Evolutionary conservation across 768 basidiomycete species (phyloP), one percentile per base, ranked within the genome.

Genomic region (Leccinum rimulosum): DNA sequence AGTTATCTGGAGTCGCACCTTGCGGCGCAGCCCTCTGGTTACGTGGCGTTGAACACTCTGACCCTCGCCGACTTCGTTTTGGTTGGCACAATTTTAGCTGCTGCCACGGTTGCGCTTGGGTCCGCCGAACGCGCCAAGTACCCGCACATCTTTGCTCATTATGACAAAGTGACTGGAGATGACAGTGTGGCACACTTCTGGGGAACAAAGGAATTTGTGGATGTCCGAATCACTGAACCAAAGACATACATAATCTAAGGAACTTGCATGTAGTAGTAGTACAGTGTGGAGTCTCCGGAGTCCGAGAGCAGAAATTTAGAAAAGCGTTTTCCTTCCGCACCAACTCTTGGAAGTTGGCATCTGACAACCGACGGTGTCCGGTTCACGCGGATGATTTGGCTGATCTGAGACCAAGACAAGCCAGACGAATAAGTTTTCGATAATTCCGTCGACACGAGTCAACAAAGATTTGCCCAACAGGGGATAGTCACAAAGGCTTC

Each of bases 11-110:
- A 70, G 30, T 54, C 60, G 0, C 43, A 60, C 4, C 59, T 70
- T 22, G 55, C 56, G 11, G 15, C 31, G 2, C 35, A 47, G 11
- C 14, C 61, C 1, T 63, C 61, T n/a, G 58, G 57, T 10, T 63
- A 63, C 25, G 54, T 69, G 14, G 63, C 60, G 0, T 19, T 51
- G 45, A 65, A 61, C 50, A 56, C 48, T 2, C 27, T 63, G 14
- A 67, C 62, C 1, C 35, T 70, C n/a, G 67, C 67, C 1, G 67
- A 69, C 28, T 52, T 70, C 27, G 27, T 69, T 28, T 14, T 70
- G 9, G 61, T 58, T 25, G 48, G 65, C 25, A 43, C 50, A 6
- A 56, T 59, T 5, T 55, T 25, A 14, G 28, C 36, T 33, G 58
- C 61, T 4, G 54, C 56, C 14, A 22, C 22, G 4, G 15, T 51